These are phyloP conservation scores for Leptoxyphium fumago DNA, from an alignment of 2,329 filamentous ascomycete species.

Conservation along the genomic window DNA sequence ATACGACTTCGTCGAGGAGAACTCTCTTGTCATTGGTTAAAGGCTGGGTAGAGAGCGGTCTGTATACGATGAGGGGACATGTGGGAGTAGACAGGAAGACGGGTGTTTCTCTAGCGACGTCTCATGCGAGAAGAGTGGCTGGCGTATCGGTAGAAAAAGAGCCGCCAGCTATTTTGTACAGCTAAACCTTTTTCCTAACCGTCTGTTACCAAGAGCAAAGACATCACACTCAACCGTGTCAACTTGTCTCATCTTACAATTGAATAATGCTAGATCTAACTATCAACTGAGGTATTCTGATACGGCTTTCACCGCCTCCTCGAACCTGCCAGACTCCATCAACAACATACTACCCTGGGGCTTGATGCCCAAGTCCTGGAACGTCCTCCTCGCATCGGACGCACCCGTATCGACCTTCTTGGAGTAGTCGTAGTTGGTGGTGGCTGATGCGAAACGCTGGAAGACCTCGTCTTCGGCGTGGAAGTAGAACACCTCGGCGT, in stretches of 20 bases:
- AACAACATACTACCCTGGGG: conserved; percentile 73
- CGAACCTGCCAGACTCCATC: conserved; percentile 67
- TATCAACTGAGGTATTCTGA: conserved; percentile 48
- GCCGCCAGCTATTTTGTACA: neutral
- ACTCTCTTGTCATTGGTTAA: conserved; percentile 87
- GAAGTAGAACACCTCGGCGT: conserved; percentile 63
- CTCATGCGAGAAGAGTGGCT: neutral
- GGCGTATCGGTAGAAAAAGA: neutral
- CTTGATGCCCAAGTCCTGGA: conserved; percentile 83
- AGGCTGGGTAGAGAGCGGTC: conserved; percentile 3
- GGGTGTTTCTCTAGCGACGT: neutral
- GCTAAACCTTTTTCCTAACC: neutral
- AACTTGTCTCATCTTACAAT: conserved; percentile 1
- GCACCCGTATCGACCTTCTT: conserved; percentile 63
- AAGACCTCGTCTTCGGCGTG: conserved; percentile 91
- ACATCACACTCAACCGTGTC: neutral
- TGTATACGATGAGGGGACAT: neutral
- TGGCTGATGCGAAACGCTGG: conserved; percentile 56
- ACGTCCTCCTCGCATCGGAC: conserved; percentile 84
- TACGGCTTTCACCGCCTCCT: conserved; percentile 59
- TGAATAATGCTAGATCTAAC: too few relatives aligned
- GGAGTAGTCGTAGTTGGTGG: conserved; percentile 61
- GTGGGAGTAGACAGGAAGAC: neutral
- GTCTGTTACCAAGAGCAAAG: neutral
- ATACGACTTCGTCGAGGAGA: conserved; percentile 88